Base-by-base conservation (phyloP, 495 filamentous ascomycete species). In the Lineolata rhizophorae region DNA sequence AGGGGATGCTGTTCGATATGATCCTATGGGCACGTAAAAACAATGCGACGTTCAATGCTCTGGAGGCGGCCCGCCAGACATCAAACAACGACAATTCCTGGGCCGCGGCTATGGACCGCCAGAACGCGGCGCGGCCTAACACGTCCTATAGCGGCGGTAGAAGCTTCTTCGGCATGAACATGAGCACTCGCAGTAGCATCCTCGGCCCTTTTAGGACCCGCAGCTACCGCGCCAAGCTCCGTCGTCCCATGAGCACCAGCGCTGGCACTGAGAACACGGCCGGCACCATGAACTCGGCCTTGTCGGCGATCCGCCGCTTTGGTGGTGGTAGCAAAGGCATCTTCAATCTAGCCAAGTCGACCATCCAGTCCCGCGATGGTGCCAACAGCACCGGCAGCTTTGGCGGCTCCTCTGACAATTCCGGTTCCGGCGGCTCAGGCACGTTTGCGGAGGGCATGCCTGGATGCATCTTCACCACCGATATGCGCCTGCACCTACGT, bases 41-140 rank as follows among this genome's bases (percentile, higher is more conserved):
- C 52, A 94, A 92, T 44, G 74, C 81, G 5, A 82, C 75, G 19
- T 93, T 78, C 49, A 79, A 82, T 39, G 74, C 76, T 2, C 65
- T 94, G 12, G 77, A 85, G 47, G 70, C 74, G 34, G 71, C 71
- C 4, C 57, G 70, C 9, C 47, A 47, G 3, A n/a, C 22, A n/a
- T 45, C 54, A 2, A 31, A 37, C 14, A 62, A 43, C 19, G 51
- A 48, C 12, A 44, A 27, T 30, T 49, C 45, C 24, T 54, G 51
- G 45, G 50, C 47, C 9, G 45, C 48, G 18, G 38, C 40, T 13
- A 51, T 61, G 42, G 57, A 59, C 26, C 55, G 54, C 14, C 50
- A 53, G 6, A 52, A 52, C 35, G 42, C 44, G 18, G 41, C 39
- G 5, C 50, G 44, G 18, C 15, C 26, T 16, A 39, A 38, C 3